phyloP scores from a whole-genome alignment of 768 basidiomycete species.

The Amanita thiersii region DNA sequence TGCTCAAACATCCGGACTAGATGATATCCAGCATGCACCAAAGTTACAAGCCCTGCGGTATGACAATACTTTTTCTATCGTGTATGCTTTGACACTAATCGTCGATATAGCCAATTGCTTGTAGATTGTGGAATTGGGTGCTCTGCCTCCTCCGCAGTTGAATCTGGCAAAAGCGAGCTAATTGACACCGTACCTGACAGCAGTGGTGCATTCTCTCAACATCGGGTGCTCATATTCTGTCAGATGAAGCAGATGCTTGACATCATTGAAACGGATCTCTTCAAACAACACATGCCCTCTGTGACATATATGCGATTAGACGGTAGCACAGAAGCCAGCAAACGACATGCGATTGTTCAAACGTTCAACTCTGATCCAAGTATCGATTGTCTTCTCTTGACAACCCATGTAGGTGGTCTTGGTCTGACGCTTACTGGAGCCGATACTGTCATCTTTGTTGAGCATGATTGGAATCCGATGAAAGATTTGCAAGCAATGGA shows the following conservation, averaged over 20 bases:
- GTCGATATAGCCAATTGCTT: constrained; percentile 70
- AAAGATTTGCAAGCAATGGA: constrained; percentile 99
- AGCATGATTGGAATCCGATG: constrained; percentile 99
- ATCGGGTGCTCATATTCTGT: constrained; percentile 98
- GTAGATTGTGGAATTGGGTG: constrained; percentile 91
- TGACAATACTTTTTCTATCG: constrained; percentile 14
- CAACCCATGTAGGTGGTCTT: constrained; percentile 94
- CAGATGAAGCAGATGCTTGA: constrained; percentile 99
- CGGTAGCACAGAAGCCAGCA: constrained; percentile 84
- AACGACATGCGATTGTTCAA: constrained; percentile 95
- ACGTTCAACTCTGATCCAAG: constrained; percentile 98
- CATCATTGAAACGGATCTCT: constrained; percentile 90
- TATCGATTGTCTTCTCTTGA: constrained; percentile 92
- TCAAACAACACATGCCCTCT: constrained; percentile 87
- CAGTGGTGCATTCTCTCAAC: constrained; percentile 72
- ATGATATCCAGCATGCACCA: constrained; percentile 86
- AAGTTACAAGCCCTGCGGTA: constrained; percentile 89
- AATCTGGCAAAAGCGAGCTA: constrained; percentile 60
- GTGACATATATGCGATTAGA: constrained; percentile 99
- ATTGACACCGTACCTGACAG: constrained; percentile 51
- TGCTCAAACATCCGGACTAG: constrained; percentile 37
- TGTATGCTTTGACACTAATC: constrained; percentile 5
- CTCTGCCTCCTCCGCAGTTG: constrained; percentile 29
- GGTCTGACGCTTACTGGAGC: constrained; percentile 96
- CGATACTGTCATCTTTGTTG: constrained; percentile 98